These are phyloP conservation scores for Stemphylium beticola DNA, from an alignment of 2,329 filamentous ascomycete species.

Conservation along the genomic window DNA sequence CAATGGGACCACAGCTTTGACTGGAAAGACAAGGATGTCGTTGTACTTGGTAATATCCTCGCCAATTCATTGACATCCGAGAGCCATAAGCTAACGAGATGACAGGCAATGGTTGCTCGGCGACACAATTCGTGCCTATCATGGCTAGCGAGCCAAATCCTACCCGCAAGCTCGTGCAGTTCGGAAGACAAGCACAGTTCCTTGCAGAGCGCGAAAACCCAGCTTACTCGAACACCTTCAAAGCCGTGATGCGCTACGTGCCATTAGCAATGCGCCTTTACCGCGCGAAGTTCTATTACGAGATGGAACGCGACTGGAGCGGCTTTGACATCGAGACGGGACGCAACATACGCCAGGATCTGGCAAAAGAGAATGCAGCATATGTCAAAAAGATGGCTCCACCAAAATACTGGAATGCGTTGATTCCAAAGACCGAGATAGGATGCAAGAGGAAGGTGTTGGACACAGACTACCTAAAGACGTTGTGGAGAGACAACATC, in stretches of 20 bases:
- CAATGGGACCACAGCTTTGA: conserved; percentile 58
- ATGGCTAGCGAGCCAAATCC: conserved; percentile 47
- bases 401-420: conserved; percentile 51
- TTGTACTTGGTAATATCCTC: conserved; percentile 31
- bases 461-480: conserved; percentile 56
- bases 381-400: conserved; percentile 56
- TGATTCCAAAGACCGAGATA: conserved; percentile 54
- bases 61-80: no score
- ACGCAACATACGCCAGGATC: conserved; percentile 42
- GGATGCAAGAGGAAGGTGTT: conserved; percentile 58
- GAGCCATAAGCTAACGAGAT: neutral
- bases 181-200: conserved; percentile 60
- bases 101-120: conserved; percentile 55
- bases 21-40: conserved; percentile 50
- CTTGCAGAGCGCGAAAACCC: conserved; percentile 55
- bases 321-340: conserved; percentile 52
- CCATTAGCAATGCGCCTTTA: conserved; percentile 55
- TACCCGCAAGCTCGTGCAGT: conserved; percentile 54
- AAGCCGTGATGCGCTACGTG: conserved; percentile 54
- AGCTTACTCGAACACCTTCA: conserved; percentile 50
- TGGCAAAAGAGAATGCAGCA: conserved; percentile 48
- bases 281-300: conserved; percentile 51
- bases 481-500: conserved; percentile 52
- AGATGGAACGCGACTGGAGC: conserved; percentile 54
- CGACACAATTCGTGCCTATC: conserved; percentile 57